A percentile compares a stretch with the other conserved stretches of the same genome.
Evolutionary conservation across 768 basidiomycete species (phyloP).

Genomic region (Termitomyces heimii): DNA sequence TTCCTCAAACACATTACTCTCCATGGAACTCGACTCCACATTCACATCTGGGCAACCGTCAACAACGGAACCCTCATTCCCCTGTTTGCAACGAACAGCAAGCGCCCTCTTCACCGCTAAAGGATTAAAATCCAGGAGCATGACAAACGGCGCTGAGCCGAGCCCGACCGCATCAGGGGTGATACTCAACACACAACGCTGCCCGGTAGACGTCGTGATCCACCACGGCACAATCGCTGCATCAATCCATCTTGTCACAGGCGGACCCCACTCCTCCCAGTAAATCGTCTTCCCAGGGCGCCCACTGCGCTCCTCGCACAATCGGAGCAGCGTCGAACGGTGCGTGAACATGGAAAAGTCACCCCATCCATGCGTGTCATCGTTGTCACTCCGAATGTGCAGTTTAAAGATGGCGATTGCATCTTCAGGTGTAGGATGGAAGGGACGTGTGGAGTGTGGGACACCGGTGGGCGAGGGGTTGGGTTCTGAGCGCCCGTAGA

Average conservation of each 20-base stretch:
- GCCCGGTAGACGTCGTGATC: constrained; percentile 19
- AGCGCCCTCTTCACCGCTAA: background rate
- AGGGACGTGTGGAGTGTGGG: background rate
- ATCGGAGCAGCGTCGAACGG: constrained; percentile 6
- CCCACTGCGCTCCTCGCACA: background rate
- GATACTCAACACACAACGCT: constrained; percentile 14
- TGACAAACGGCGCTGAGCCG: background rate
- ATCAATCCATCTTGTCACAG: constrained; percentile 17
- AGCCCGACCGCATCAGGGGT: background rate
- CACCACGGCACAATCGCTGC: constrained; percentile 11
- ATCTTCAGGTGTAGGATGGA: constrained; percentile 2
- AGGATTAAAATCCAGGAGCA: constrained; percentile 6
- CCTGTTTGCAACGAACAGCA: background rate
- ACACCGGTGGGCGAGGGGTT: constrained; percentile 3
- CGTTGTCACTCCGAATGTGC: background rate
- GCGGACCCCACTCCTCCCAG: constrained; percentile 17
- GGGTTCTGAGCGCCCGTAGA: constrained; percentile 8
- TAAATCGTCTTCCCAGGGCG: background rate
- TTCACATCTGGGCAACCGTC: background rate
- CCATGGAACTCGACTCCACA: background rate
- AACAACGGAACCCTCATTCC: background rate
- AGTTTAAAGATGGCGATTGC: constrained; percentile 10
- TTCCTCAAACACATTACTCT: constrained; percentile 19
- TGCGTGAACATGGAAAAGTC: constrained; percentile 9
- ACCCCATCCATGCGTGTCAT: background rate